Evolutionary conservation across 202 grass and related monocot genomes (phyloP).

Genomic region (Brachypodium distachyon): DNA sequence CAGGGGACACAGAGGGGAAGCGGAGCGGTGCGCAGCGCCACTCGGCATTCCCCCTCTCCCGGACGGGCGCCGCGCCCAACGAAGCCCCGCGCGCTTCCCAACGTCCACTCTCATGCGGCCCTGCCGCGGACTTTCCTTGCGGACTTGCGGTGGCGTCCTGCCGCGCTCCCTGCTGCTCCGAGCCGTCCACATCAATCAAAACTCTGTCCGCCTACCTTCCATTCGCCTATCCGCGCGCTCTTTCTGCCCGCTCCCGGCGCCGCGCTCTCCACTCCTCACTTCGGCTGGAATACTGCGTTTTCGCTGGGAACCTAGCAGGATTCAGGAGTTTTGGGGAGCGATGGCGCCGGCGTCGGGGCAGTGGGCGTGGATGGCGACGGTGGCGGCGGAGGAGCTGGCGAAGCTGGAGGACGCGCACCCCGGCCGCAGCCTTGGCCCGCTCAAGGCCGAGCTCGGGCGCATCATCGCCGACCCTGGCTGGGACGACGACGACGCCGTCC

Average conservation of each 20-base stretch:
- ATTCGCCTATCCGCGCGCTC: not conserved
- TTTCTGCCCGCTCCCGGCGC: not conserved
- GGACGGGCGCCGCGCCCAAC: not conserved
- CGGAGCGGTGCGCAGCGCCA: not conserved
- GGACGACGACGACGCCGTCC: constrained; percentile 4
- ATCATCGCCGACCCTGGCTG: constrained; percentile 27
- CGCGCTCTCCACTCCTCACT: not conserved
- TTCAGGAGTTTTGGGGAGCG: not conserved
- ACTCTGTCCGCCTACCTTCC: not conserved
- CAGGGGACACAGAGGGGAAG: not conserved
- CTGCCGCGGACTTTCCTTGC: not conserved
- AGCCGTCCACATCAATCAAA: not conserved
- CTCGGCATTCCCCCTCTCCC: not conserved
- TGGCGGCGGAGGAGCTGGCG: constrained; percentile 37
- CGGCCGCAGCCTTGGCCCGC: constrained; percentile 36
- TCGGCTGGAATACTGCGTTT: not conserved
- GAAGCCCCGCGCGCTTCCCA: not conserved
- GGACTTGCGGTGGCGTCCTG: not conserved
- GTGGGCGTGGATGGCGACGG: constrained; percentile 39
- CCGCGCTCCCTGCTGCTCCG: not conserved
- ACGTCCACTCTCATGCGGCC: not conserved
- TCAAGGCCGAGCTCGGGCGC: constrained; percentile 48
- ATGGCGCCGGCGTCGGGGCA: constrained; percentile 9
- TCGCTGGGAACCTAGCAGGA: too few species aligned
- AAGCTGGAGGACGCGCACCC: constrained; percentile 49